These are phyloP conservation scores for Scheffersomyces parashehatae DNA, from an alignment of 1,139 yeast species.

Conservation along the genomic window DNA sequence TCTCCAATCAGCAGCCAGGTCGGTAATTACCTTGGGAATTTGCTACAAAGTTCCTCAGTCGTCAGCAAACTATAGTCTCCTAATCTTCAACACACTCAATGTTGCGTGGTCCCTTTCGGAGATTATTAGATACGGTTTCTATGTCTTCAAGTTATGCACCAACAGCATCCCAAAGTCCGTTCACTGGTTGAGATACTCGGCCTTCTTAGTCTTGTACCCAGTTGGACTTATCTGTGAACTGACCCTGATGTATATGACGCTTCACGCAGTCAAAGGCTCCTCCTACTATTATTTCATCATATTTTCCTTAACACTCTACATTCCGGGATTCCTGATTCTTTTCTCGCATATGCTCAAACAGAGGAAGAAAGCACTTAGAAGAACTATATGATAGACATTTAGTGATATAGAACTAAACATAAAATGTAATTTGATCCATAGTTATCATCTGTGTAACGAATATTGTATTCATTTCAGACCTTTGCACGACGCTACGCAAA, in stretches of 20 bases:
- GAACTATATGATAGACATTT: too few relatives aligned
- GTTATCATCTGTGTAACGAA: too few relatives aligned
- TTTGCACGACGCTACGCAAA: too few relatives aligned
- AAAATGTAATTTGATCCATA: too few relatives aligned
- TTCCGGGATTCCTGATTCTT: conserved; percentile 35
- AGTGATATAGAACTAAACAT: too few relatives aligned
- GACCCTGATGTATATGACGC: conserved; percentile 28
- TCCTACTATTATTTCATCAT: conserved; percentile 24
- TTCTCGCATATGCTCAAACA: conserved; percentile 38
- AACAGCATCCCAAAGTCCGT: conserved; percentile 19
- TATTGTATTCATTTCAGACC: too few relatives aligned
- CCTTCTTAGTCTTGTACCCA: conserved; percentile 37
- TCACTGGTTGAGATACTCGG: conserved; percentile 35
- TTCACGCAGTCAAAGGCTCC: conserved; percentile 13
- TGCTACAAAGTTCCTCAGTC: conserved; percentile 30
- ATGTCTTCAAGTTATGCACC: conserved; percentile 17
- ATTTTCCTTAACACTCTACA: conserved; percentile 28
- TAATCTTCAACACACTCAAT: conserved; percentile 25
- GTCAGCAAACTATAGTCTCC: conserved; percentile 30
- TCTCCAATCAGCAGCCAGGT: conserved; percentile 36
- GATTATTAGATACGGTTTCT: conserved; percentile 33
- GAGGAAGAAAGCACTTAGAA: conserved; percentile 19
- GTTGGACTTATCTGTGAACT: conserved; percentile 34
- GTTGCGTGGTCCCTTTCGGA: conserved; percentile 40
- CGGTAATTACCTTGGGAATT: conserved; percentile 33